Evolutionary conservation across 2,329 filamentous ascomycete species (phyloP).

Genomic region (Lanzia echinophila): DNA sequence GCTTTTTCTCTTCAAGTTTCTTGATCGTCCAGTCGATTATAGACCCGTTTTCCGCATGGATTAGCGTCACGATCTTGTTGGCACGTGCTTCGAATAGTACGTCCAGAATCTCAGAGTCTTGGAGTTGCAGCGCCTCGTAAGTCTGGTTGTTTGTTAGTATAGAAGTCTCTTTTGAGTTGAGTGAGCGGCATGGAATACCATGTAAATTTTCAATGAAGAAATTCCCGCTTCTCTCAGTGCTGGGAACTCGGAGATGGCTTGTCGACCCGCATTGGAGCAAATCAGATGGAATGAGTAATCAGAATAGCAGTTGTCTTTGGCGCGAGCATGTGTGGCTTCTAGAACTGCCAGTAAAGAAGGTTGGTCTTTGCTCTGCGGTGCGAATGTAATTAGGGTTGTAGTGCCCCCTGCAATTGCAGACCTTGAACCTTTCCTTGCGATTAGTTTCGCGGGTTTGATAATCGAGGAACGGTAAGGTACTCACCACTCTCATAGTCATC

Average conservation of each 20-base stretch:
- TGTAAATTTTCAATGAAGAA: constrained; percentile 39
- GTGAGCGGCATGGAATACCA: constrained; percentile 17
- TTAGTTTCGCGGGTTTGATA: not conserved
- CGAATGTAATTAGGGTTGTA: constrained; percentile 53
- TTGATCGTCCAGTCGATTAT: constrained; percentile 48
- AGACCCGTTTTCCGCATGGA: constrained; percentile 49
- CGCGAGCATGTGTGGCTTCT: constrained; percentile 36
- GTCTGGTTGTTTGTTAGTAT: constrained; percentile 20
- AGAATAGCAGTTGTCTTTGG: constrained; percentile 38
- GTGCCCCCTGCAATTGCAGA: constrained; percentile 48
- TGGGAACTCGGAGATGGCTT: constrained; percentile 30
- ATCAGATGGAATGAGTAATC: constrained; percentile 45
- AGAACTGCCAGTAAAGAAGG: constrained; percentile 39
- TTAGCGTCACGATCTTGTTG: constrained; percentile 46
- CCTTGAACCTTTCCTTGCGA: not conserved
- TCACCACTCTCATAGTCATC: constrained; percentile 11
- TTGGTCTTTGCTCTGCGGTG: constrained; percentile 40
- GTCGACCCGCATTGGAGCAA: constrained; percentile 35
- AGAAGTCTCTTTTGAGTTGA: not conserved
- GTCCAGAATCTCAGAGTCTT: constrained; percentile 36
- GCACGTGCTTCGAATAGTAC: constrained; percentile 37
- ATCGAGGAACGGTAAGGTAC: not conserved
- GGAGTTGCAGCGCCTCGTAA: constrained; percentile 36
- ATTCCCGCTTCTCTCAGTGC: constrained; percentile 33
- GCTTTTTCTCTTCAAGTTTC: constrained; percentile 41